Percentiles rank a stretch among this genome's conserved stretches.
These are phyloP conservation scores for Aspergillus wentii DNA, from an alignment of 495 filamentous ascomycete genomes.

Conservation along the genomic window DNA sequence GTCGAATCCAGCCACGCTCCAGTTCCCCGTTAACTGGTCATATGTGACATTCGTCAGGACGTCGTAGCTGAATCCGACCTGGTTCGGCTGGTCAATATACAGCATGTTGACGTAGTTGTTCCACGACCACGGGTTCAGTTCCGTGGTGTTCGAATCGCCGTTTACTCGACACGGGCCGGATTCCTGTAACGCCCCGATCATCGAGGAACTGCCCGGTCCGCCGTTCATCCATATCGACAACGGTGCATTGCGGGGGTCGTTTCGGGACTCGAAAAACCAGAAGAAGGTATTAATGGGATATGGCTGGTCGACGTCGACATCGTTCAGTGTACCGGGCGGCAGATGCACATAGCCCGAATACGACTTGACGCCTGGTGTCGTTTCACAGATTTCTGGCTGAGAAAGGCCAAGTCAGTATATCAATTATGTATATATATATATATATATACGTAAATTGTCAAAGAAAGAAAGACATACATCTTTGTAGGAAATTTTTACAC, in stretches of 20 bases:
- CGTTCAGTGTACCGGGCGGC: constrained; percentile 28
- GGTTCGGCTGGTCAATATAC: constrained; percentile 62
- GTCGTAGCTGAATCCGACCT: constrained; percentile 59
- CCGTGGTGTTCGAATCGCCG: constrained; percentile 45
- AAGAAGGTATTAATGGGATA: constrained; percentile 42
- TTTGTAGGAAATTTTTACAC: constrained; percentile 60
- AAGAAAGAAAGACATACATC: constrained; percentile 35
- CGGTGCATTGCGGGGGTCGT: constrained; percentile 44
- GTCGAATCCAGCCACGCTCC: constrained; percentile 31
- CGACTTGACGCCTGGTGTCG: constrained; percentile 41
- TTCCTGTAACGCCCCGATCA: constrained; percentile 61
- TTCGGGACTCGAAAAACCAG: constrained; percentile 43
- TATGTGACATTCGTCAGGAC: constrained; percentile 34
- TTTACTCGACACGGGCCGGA: constrained; percentile 59
- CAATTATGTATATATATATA: too few relatives aligned
- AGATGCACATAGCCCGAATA: constrained; percentile 41
- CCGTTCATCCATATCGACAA: constrained; percentile 52
- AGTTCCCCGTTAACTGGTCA: constrained; percentile 29
- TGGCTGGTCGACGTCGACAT: constrained; percentile 26
- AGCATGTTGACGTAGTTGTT: constrained; percentile 61
- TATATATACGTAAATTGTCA: too few relatives aligned
- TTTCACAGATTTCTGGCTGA: constrained; percentile 48
- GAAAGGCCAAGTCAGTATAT: constrained; percentile 8
- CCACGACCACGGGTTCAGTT: constrained; percentile 51
- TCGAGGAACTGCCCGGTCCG: constrained; percentile 55